Conservation (phyloP, 345 rosid species). For the Luvunga scandens region DNA sequence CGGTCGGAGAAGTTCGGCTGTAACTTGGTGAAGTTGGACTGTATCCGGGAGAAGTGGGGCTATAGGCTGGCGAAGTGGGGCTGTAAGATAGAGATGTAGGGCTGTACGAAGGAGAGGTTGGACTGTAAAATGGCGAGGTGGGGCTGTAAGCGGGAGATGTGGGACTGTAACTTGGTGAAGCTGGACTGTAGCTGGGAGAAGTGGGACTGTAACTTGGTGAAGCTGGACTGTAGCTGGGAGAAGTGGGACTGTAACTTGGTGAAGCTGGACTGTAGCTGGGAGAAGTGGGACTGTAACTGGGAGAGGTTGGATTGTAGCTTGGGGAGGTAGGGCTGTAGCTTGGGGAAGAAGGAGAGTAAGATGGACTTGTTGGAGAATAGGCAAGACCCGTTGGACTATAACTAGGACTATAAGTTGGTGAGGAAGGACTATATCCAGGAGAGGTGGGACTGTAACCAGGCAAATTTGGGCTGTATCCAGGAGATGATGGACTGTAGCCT, state of each 20-base stretch:
- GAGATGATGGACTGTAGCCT: slow-evolving; percentile 65
- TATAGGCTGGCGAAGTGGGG: slow-evolving; percentile 75
- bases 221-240: slow-evolving; percentile 73
- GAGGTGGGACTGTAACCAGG: slow-evolving; percentile 87
- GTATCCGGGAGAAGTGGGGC: slow-evolving; percentile 80
- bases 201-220: slow-evolving; percentile 78
- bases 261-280: slow-evolving; percentile 84
- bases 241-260: slow-evolving; percentile 77
- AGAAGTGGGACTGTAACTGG: slow-evolving; percentile 69
- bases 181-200: slow-evolving; percentile 78
- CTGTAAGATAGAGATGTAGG: slow-evolving; percentile 77
- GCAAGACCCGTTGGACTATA: slow-evolving; percentile 90
- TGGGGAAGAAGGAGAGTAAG: slow-evolving; percentile 66
- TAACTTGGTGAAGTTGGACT: slow-evolving; percentile 81
- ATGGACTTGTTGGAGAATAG: slow-evolving; percentile 80
- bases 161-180: slow-evolving; percentile 81
- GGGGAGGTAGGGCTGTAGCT: slow-evolving; percentile 70
- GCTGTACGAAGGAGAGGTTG: slow-evolving; percentile 83
- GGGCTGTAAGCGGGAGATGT: slow-evolving; percentile 88
- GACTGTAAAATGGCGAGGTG: slow-evolving; percentile 82
- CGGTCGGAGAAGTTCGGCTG: slow-evolving; percentile 69
- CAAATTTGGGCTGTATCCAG: slow-evolving; percentile 65
- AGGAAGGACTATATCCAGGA: slow-evolving; percentile 85
- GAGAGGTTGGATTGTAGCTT: slow-evolving; percentile 79
- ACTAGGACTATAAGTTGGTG: slow-evolving; percentile 90